Conservation (phyloP, 2,329 filamentous ascomycete genomes). For the Aureobasidium sp. region DNA sequence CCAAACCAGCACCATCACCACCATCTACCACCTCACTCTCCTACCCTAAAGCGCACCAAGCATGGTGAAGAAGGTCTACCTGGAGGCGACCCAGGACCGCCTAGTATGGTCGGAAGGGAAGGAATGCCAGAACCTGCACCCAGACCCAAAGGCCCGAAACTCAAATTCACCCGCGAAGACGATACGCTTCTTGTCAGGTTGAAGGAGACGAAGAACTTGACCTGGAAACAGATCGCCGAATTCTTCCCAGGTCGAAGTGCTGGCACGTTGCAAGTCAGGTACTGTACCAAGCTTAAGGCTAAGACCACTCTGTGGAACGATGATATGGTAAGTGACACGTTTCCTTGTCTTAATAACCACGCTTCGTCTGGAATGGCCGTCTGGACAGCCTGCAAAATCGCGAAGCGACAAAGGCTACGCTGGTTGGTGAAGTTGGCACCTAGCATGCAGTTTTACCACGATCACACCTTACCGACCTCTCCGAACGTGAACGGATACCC, state of each 20-base stretch:
- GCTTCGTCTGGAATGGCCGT: neutral
- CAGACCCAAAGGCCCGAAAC: constrained; percentile 75
- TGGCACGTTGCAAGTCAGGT: constrained; percentile 85
- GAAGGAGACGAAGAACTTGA: constrained; percentile 90
- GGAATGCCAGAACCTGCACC: constrained; percentile 82
- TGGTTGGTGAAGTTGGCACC: neutral
- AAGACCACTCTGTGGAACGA: constrained; percentile 92
- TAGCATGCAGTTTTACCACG: neutral
- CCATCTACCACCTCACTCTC: constrained; percentile 65
- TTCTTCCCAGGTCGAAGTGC: constrained; percentile 90
- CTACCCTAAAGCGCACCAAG: constrained; percentile 56
- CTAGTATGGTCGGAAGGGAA: constrained; percentile 77
- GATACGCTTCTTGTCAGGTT: constrained; percentile 81
- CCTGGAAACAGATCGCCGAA: constrained; percentile 96
- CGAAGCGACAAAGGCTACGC: neutral
- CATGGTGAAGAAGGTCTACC: constrained; percentile 40
- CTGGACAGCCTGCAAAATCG: neutral
- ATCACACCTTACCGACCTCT: neutral
- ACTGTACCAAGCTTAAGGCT: constrained; percentile 90
- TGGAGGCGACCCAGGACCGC: constrained; percentile 50
- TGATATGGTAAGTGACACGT: constrained; percentile 64
- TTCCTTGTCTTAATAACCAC: neutral
- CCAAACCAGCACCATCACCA: constrained; percentile 66
- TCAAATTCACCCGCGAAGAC: constrained; percentile 91
- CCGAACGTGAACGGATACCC: neutral